A percentile compares a stretch with the other conserved stretches of the same genome.
These are phyloP conservation scores for Penicillium sp. DNA, from an alignment of 2,329 filamentous ascomycete species.

Conservation along the genomic window DNA sequence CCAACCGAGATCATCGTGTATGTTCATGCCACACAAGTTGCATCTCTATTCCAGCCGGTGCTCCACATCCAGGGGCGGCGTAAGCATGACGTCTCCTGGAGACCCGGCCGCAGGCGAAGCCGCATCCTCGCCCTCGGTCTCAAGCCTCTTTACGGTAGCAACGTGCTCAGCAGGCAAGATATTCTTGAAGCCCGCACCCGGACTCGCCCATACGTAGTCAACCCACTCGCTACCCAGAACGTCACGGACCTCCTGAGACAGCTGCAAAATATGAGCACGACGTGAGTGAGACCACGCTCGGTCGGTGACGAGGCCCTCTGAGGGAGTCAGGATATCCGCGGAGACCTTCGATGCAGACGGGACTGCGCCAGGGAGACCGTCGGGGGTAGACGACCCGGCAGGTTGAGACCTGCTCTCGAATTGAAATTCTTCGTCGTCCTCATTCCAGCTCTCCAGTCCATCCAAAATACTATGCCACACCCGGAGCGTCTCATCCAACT, in stretches of 20 bases:
- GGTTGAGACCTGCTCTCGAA: slow-evolving; percentile 10
- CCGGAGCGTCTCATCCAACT: slow-evolving; percentile 62
- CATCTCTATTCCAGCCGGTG: slow-evolving; percentile 20
- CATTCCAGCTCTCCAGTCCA: slow-evolving; percentile 43
- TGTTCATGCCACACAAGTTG: background rate
- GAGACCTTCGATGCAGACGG: slow-evolving; percentile 14
- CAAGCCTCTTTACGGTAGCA: slow-evolving; percentile 11
- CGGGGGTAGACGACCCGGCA: slow-evolving; percentile 4
- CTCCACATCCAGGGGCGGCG: slow-evolving; percentile 33
- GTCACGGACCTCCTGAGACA: slow-evolving; percentile 39
- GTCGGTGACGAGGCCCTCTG: slow-evolving; percentile 37
- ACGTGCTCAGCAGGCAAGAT: slow-evolving; percentile 29
- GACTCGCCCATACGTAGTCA: slow-evolving; percentile 47
- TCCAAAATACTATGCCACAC: slow-evolving; percentile 54
- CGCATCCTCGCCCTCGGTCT: slow-evolving; percentile 6
- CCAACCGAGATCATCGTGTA: background rate
- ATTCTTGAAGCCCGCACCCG: slow-evolving; percentile 43
- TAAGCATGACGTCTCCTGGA: slow-evolving; percentile 22
- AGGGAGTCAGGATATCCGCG: slow-evolving; percentile 32
- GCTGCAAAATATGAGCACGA: slow-evolving; percentile 32
- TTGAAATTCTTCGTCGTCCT: slow-evolving; percentile 23
- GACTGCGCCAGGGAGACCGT: slow-evolving; percentile 2
- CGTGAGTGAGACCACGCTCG: slow-evolving; percentile 40
- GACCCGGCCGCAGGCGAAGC: slow-evolving; percentile 1
- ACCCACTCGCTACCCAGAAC: slow-evolving; percentile 43